Base-by-base conservation (phyloP, 768 basidiomycete genomes). In the Chalciporus pseudorubinellus region DNA sequence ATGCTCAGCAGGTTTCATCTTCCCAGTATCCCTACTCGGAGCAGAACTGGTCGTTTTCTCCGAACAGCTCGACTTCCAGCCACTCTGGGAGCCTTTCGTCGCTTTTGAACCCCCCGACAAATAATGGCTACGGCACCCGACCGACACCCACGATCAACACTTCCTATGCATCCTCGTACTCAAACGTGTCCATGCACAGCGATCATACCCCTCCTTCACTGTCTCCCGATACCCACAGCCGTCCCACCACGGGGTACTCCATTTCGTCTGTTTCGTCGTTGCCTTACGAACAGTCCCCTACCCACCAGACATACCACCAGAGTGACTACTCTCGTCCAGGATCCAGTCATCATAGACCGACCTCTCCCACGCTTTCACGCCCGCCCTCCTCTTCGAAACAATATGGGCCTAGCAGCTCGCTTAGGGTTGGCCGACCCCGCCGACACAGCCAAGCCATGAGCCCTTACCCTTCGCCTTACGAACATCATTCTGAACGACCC, bases 391-490 rank as follows among this genome's bases (percentile, higher is more conserved):
- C 86, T 40, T 84, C 85, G 48, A 74, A 74, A 59, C 79, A 79
- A 26, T 79, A 75, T 58, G 72, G 71, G 36, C 67, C 75, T 3
- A 74, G 70, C 6, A 74, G 71, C 20, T 81, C 85, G 14, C 69
- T 89, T 47, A 84, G 85, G 66, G 79, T 92, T 31, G 81, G 88
- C 22, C 79, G 90, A 26, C 78, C 79, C 40, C 79, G 90, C 39
- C 80, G 90, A 51, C 90, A 92, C 68, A 89, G 86, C 65, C 90
- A 92, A 67, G 90, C 89, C 1, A 84, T 92, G 77, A 87, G 84
- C 60, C 90, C 90, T 12, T 92, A 92, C 69, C 90, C 90, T 16
- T 85, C 83, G 55, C 88, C 89, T 40, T 92, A 92, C 68, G 84
- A 83, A 52, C 80, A 84, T 48, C 73, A 78, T 40, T 80, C 81